Conservation (phyloP, 2,329 filamentous ascomycete genomes). For the Aspergillus neoniger region DNA sequence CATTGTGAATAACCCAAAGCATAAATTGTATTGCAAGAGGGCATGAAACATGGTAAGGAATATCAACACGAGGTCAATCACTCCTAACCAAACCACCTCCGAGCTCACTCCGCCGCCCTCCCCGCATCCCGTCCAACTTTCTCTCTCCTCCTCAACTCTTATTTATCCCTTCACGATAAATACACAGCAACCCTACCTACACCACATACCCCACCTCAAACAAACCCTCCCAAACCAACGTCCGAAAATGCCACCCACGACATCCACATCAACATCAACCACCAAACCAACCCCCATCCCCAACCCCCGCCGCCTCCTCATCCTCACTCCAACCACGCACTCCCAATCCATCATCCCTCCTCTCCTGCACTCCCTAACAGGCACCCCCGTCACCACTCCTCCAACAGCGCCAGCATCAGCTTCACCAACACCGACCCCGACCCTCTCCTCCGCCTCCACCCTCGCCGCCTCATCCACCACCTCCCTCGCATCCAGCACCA, state of each 20-base stretch:
- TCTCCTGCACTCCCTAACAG: constrained; percentile 41
- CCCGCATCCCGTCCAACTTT: not conserved
- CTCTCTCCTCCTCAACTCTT: constrained; percentile 8
- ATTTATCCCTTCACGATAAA: not conserved
- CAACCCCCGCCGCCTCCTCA: constrained; percentile 46
- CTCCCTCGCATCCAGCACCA: constrained; percentile 5
- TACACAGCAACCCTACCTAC: not conserved
- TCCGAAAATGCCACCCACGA: not conserved
- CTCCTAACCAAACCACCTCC: not conserved
- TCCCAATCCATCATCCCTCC: constrained; percentile 39
- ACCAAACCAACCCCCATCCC: constrained; percentile 32
- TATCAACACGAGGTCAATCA: no score
- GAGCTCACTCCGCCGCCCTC: not conserved
- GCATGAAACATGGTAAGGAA: no score
- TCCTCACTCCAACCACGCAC: constrained; percentile 41
- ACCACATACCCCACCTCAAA: not conserved
- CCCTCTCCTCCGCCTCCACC: constrained; percentile 41
- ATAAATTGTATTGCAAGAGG: no score
- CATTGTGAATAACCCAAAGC: no score
- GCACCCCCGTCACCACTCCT: constrained; percentile 28
- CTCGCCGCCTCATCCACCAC: constrained; percentile 1
- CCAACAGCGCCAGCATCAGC: constrained; percentile 23
- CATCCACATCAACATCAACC: not conserved
- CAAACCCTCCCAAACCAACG: no score
- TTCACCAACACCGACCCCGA: constrained; percentile 45